Conservation (phyloP, 1,284 basidiomycete species). For the Trametes pubescens region DNA sequence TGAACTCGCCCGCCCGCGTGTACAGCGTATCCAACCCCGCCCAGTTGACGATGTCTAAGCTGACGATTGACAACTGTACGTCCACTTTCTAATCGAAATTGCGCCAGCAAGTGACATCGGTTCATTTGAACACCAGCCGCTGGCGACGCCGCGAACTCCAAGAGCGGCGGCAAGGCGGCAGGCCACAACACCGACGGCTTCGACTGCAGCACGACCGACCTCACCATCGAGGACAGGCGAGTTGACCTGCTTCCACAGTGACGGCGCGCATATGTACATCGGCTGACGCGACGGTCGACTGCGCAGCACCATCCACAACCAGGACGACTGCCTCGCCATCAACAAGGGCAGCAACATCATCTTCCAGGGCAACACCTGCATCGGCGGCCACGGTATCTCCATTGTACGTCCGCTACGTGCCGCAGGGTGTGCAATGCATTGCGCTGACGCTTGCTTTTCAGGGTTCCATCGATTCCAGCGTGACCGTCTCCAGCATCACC, state of each 20-base stretch:
- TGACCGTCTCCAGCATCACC: conserved; percentile 53
- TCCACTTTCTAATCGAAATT: background rate
- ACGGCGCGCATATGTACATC: background rate
- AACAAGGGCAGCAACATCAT: conserved; percentile 62
- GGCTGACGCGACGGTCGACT: background rate
- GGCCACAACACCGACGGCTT: conserved; percentile 63
- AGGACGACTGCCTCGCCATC: conserved; percentile 73
- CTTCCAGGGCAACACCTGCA: conserved; percentile 61
- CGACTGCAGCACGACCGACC: conserved; percentile 51
- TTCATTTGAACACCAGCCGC: conserved; percentile 34
- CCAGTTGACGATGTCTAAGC: conserved; percentile 40
- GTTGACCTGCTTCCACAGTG: too few species aligned
- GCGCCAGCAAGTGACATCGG: background rate
- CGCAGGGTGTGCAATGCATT: background rate
- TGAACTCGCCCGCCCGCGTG: conserved; percentile 48
- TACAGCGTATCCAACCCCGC: conserved; percentile 46
- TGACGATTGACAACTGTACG: conserved; percentile 50
- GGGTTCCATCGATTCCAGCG: conserved; percentile 59
- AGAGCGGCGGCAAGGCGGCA: conserved; percentile 49
- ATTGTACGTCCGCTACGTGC: conserved; percentile 43
- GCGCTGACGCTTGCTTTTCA: conserved; percentile 8
- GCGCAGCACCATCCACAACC: conserved; percentile 35
- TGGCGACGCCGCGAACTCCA: conserved; percentile 51
- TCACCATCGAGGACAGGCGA: conserved; percentile 52
- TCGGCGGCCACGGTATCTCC: conserved; percentile 66